phyloP scores from a whole-genome alignment of 1,284 basidiomycete genomes.

The Trichosporon sp. region DNA sequence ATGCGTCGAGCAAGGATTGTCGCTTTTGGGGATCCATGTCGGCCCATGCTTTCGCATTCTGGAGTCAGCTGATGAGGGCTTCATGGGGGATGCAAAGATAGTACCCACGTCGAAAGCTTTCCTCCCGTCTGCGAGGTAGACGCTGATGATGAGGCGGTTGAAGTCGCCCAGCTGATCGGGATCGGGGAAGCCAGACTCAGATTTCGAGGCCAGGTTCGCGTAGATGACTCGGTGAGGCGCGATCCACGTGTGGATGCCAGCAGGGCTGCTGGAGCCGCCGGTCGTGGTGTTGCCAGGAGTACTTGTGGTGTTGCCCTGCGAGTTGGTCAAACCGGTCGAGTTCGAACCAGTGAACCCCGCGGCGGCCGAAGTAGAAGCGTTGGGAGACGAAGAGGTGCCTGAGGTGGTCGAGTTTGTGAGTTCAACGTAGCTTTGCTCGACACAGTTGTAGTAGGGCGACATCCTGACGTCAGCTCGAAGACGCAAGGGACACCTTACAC shows the following conservation, averaged over 20 bases:
- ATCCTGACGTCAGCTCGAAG: neutral
- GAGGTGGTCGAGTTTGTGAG: neutral
- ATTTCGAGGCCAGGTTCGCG: neutral
- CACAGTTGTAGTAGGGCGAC: constrained; percentile 9
- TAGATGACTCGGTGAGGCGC: constrained; percentile 3
- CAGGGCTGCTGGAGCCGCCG: neutral
- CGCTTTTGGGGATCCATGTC: constrained; percentile 3
- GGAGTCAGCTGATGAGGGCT: neutral
- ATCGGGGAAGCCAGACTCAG: constrained; percentile 17
- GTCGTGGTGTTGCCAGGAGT: neutral
- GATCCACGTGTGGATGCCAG: neutral
- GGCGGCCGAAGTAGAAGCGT: neutral
- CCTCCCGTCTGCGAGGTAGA: constrained; percentile 39
- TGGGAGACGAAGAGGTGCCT: too few relatives aligned
- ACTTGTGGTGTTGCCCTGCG: neutral
- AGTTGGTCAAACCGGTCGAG: neutral
- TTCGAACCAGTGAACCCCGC: neutral
- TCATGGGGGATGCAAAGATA: neutral
- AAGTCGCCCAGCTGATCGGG: constrained; percentile 30
- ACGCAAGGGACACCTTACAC: neutral
- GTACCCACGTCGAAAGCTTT: constrained; percentile 38
- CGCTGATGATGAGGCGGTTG: constrained; percentile 59
- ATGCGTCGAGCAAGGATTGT: constrained; percentile 42
- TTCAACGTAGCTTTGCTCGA: neutral
- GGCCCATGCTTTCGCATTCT: constrained; percentile 34